Evolutionary conservation across 345 rosid genomes (phyloP), one percentile per base, ranked within the genome.

Genomic region (Diplotaxis tenuifolia): DNA sequence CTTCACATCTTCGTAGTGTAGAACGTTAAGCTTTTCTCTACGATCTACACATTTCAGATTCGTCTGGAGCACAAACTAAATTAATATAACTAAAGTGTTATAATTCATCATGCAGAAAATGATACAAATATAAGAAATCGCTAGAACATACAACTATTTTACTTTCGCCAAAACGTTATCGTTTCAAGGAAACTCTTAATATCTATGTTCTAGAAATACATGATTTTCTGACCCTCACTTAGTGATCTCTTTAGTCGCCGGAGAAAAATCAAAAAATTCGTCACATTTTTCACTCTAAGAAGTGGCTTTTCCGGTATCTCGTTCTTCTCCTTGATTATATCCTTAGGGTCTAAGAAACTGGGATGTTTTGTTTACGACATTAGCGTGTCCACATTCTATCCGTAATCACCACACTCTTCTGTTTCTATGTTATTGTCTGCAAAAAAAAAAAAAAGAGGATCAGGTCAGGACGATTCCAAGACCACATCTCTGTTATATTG

Each of bases 311-410:
- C 67, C 0, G 82, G 73, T 45, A 18, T 49, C 58, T 71, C 74
- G 15, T 18, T 69, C 70, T 82, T 83, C 29, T 81, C 84, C 70
- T 76, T 90, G 4, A 42, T 0, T 32, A 28, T 45, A 38, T 84
- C 88, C 69, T 84, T 87, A 15, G 80, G 21, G 1, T 78, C 55
- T 72, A 84, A 73, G 81, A 92, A 92, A 75, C 96, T 92, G 1
- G 97, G 93, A 70, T 91, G 96, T 59, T 91, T 87, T 60, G 97
- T 91, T 27, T 96, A 91, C 11, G 96, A 89, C 72, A 91, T 67
- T 29, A 92, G 84, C 79, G 96, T 85, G 93, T 96, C 97, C 97
- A 91, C 97, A 91, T 91, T 72, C 93, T 84, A 73, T 89, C 97
- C 0, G 97, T 91, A 74, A 89, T 87, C 60, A 89, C 93, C 47